phyloP scores from a whole-genome alignment of 2,329 filamentous ascomycete genomes.

The Aspergillus novoparasiticus region DNA sequence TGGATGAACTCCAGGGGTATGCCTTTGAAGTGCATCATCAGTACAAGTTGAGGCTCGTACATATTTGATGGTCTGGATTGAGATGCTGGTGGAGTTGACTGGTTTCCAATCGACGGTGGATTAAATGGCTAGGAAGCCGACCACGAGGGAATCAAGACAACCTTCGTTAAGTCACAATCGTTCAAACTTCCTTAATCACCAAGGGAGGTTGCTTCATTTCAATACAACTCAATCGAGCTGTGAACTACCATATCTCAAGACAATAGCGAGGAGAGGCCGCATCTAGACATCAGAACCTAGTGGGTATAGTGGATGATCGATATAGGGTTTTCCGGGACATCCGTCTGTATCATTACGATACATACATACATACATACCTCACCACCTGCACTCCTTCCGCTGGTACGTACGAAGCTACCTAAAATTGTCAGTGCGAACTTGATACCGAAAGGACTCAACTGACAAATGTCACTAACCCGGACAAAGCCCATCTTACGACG shows the following conservation, averaged over 20 bases:
- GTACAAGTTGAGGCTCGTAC: constrained; percentile 4
- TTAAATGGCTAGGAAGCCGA: neutral
- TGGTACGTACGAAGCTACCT: neutral
- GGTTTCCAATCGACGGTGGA: neutral
- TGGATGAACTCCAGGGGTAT: constrained; percentile 3
- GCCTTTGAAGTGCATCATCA: neutral
- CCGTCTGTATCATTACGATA: constrained; percentile 2
- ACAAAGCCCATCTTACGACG: constrained; percentile 6
- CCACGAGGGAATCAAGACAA: neutral
- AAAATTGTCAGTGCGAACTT: neutral
- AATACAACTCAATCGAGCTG: neutral
- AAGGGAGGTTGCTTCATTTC: neutral
- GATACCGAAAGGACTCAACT: neutral
- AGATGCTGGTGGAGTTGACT: neutral
- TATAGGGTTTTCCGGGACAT: constrained; percentile 3
- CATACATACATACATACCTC: neutral
- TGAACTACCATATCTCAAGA: neutral
- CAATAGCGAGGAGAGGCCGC: neutral
- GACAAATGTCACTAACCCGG: neutral
- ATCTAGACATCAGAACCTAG: neutral
- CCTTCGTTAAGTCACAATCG: neutral
- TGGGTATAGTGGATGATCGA: neutral
- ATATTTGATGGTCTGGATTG: neutral
- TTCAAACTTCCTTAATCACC: neutral
- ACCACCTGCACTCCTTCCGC: neutral